Evolutionary conservation across 148 eudicot species (phyloP).

Genomic region (Pharnaceum exiguum): DNA sequence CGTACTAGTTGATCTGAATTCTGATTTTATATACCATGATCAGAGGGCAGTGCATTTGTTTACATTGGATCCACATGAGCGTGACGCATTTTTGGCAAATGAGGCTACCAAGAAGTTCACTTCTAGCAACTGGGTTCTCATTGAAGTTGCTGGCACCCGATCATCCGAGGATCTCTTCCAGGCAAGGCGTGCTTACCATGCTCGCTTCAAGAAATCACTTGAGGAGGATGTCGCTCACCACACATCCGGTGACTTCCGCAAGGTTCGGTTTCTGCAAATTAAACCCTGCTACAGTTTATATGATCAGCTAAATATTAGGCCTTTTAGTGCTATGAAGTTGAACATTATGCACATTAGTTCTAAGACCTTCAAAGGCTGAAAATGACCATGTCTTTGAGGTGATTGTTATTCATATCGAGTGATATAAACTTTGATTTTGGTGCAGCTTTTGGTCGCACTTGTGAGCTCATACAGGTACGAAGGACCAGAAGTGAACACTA

Average conservation of each 20-base stretch:
- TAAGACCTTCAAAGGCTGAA: too few species aligned
- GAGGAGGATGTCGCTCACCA: conserved; percentile 90
- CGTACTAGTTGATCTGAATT: not conserved
- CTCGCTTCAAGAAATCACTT: conserved; percentile 59
- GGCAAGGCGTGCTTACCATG: conserved; percentile 70
- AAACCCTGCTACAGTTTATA: not conserved
- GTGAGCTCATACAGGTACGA: conserved; percentile 75
- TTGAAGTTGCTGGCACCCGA: conserved; percentile 79
- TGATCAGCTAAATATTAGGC: too few species aligned
- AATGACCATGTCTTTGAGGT: too few species aligned
- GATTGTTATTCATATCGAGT: too few species aligned
- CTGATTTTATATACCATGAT: not conserved
- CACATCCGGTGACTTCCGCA: conserved; percentile 71
- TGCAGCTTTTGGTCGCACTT: conserved; percentile 79
- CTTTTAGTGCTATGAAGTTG: too few species aligned
- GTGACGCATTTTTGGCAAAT: conserved; percentile 71
- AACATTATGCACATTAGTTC: too few species aligned
- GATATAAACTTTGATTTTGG: too few species aligned
- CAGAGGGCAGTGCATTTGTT: conserved; percentile 63
- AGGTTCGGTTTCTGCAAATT: conserved; percentile 50
- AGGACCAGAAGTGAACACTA: conserved; percentile 76
- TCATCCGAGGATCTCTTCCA: conserved; percentile 56
- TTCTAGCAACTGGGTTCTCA: conserved; percentile 62
- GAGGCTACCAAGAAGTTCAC: conserved; percentile 78
- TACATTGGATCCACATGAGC: conserved; percentile 68